Conservation (phyloP, 192 early-diverging fungal genomes). For the Phlyctochytrium bullatum region DNA sequence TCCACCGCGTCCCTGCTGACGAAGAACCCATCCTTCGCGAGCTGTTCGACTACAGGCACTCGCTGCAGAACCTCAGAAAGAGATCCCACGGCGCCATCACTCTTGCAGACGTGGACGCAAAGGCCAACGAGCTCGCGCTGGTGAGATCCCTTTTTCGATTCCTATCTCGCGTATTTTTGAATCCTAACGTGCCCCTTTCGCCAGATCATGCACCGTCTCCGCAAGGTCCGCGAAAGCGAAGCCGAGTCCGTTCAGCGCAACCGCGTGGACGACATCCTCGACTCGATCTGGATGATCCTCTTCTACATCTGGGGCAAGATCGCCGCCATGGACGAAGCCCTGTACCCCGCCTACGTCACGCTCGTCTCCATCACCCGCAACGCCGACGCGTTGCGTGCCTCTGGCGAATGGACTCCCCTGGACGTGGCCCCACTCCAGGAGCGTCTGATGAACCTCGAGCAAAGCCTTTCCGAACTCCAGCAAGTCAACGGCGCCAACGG, state of each 20-base stretch:
- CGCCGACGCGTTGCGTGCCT: conserved; percentile 18
- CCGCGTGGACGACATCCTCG: conserved; percentile 22
- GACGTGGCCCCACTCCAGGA: conserved; percentile 19
- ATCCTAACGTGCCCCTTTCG: background rate
- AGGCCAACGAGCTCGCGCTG: conserved; percentile 15
- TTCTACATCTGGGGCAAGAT: conserved; percentile 27
- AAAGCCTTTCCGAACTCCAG: conserved; percentile 14
- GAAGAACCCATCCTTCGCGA: conserved; percentile 25
- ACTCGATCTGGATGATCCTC: conserved; percentile 29
- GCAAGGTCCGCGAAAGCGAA: background rate
- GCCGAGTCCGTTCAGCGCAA: conserved; percentile 5
- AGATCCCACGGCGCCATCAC: conserved; percentile 17
- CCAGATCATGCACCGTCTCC: conserved; percentile 14
- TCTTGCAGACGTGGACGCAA: conserved; percentile 23
- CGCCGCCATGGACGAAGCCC: conserved; percentile 17
- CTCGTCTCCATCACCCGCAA: conserved; percentile 21
- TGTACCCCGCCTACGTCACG: conserved; percentile 28
- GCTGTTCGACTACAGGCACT: conserved; percentile 24
- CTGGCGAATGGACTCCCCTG: conserved; percentile 17
- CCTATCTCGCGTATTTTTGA: background rate
- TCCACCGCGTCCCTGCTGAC: conserved; percentile 9
- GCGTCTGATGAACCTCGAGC: conserved; percentile 15
- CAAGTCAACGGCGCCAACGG: background rate
- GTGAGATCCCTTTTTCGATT: background rate
- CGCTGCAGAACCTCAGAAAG: conserved; percentile 13